These are phyloP conservation scores for Chalciporus sphaerocephalus DNA, from an alignment of 768 basidiomycete genomes.

Conservation along the genomic window DNA sequence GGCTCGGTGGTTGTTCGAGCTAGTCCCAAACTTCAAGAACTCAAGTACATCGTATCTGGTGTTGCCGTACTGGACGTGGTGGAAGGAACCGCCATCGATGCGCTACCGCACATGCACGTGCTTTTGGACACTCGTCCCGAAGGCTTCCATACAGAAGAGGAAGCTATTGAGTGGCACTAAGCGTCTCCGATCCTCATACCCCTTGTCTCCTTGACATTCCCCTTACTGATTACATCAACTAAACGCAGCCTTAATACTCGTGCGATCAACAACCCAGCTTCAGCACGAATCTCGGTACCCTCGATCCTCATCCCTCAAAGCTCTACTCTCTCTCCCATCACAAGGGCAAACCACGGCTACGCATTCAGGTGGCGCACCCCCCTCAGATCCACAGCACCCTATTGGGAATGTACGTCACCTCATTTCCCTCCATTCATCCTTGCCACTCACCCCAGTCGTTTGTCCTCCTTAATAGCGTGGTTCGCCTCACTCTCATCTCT, in stretches of 20 bases:
- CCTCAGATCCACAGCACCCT: constrained; percentile 77
- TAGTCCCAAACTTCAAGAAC: constrained; percentile 60
- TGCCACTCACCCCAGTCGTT: background rate
- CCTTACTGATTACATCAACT: background rate
- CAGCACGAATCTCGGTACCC: constrained; percentile 88
- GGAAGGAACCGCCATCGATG: constrained; percentile 91
- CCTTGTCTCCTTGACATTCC: background rate
- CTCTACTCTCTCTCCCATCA: constrained; percentile 31
- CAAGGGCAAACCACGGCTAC: constrained; percentile 21
- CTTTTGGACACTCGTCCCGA: constrained; percentile 83
- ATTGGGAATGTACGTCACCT: constrained; percentile 71
- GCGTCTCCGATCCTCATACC: constrained; percentile 29
- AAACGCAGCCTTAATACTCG: constrained; percentile 64
- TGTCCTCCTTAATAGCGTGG: constrained; percentile 62
- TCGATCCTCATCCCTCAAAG: constrained; percentile 56
- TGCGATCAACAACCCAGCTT: constrained; percentile 74
- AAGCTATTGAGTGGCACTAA: constrained; percentile 95
- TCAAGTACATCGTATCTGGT: constrained; percentile 68
- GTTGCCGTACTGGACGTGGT: constrained; percentile 85
- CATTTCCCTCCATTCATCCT: background rate
- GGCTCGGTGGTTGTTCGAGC: constrained; percentile 81
- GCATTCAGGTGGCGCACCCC: constrained; percentile 79
- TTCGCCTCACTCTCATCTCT: constrained; percentile 75
- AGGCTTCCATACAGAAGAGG: constrained; percentile 77
- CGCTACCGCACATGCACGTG: constrained; percentile 87